Evolutionary conservation across 2,329 filamentous ascomycete genomes (phyloP).

Genomic region (Penicillium sp.): DNA sequence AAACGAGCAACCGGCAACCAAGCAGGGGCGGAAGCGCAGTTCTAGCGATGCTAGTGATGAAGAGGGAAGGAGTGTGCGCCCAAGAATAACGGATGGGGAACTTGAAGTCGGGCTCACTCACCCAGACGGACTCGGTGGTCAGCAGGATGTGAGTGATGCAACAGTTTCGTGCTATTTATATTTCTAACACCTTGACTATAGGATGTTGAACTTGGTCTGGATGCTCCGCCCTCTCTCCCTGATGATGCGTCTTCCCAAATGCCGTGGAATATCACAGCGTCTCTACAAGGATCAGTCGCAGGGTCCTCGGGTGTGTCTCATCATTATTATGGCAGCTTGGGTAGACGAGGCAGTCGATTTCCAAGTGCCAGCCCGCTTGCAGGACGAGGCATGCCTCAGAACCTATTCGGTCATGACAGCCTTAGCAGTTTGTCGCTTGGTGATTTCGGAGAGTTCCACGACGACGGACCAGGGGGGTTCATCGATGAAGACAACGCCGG

Average conservation of each 20-base stretch:
- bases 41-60: constrained; percentile 18
- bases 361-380: constrained; percentile 60
- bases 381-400: constrained; percentile 43
- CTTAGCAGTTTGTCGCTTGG: constrained; percentile 22
- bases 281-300: constrained; percentile 50
- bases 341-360: constrained; percentile 49
- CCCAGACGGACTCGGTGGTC: constrained; percentile 16
- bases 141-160: constrained; percentile 30
- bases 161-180: neutral
- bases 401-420: constrained; percentile 23
- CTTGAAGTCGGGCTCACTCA: constrained; percentile 33
- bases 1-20: constrained; percentile 23
- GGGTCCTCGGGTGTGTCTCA: constrained; percentile 32
- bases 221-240: constrained; percentile 61
- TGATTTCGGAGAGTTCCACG: constrained; percentile 19
- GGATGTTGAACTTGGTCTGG: constrained; percentile 66
- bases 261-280: constrained; percentile 64
- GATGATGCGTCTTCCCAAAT: constrained; percentile 65
- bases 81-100: constrained; percentile 26
- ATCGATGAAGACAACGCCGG: neutral
- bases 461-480: constrained; percentile 22
- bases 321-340: constrained; percentile 31
- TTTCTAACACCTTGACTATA: constrained; percentile 16
- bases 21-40: constrained; percentile 25
- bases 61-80: constrained; percentile 35